These are phyloP conservation scores for Ophiostoma tasmaniense DNA, from an alignment of 2,329 filamentous ascomycete species.

Conservation along the genomic window DNA sequence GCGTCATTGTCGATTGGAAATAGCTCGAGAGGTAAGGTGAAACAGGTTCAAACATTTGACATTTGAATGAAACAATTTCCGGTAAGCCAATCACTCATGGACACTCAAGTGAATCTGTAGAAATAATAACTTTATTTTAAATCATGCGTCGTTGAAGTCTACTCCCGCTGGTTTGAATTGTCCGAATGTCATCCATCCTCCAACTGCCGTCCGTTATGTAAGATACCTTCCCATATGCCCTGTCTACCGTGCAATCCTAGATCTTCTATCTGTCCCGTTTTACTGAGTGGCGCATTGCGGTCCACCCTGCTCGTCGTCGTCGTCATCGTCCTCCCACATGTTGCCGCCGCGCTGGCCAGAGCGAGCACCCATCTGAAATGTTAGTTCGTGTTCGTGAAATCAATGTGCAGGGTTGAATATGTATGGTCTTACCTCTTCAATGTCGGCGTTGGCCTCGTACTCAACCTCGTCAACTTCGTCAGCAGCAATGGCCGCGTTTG, in stretches of 20 bases:
- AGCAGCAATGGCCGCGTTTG: conserved; percentile 51
- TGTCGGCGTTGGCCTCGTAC: conserved; percentile 72
- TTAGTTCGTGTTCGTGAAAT: background rate
- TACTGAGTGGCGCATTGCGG: conserved; percentile 68
- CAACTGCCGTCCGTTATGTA: background rate
- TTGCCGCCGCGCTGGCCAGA: conserved; percentile 58
- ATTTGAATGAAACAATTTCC: background rate
- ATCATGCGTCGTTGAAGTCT: conserved; percentile 4
- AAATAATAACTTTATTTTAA: background rate
- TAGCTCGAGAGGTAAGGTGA: background rate
- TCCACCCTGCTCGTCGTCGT: conserved; percentile 56
- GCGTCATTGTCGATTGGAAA: background rate
- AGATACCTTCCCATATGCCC: background rate
- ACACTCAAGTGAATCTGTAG: background rate
- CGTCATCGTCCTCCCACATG: conserved; percentile 60
- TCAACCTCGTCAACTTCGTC: conserved; percentile 75
- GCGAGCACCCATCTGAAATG: conserved; percentile 57
- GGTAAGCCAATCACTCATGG: background rate
- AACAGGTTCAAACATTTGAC: background rate
- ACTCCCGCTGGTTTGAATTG: background rate
- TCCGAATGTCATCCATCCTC: background rate
- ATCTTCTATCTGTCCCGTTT: background rate
- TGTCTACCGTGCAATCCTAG: background rate
- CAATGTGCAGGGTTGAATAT: background rate
- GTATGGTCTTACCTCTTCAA: conserved; percentile 56